These are phyloP conservation scores for Aspergillus pseudonomiae DNA, from an alignment of 2,329 filamentous ascomycete genomes.

Conservation along the genomic window DNA sequence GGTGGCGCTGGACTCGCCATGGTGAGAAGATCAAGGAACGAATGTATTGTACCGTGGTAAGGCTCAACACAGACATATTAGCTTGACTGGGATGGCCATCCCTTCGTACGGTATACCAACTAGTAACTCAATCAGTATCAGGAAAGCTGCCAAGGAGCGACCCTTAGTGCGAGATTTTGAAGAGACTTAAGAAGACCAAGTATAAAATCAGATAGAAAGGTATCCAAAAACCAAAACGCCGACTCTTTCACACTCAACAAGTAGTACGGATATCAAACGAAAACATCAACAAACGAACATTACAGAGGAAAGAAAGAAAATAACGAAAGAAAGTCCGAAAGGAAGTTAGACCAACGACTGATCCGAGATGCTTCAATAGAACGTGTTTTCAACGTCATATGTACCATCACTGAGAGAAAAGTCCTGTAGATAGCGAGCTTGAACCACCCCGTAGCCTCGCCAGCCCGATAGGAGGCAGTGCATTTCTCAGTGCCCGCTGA, in stretches of 20 bases:
- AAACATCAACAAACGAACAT: not conserved
- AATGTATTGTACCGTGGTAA: not conserved
- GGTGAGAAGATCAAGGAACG: not conserved
- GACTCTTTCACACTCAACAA: constrained; percentile 2
- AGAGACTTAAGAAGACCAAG: not conserved
- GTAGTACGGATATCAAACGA: constrained; percentile 13
- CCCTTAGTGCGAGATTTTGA: not conserved
- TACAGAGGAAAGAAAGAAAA: not conserved
- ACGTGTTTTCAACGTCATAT: not conserved
- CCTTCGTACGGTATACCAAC: not conserved
- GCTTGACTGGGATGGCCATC: not conserved
- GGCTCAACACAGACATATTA: not conserved
- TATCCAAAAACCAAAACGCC: constrained; percentile 5
- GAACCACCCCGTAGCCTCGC: not conserved
- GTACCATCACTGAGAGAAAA: not conserved
- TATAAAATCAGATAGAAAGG: constrained; percentile 2
- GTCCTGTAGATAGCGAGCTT: not conserved
- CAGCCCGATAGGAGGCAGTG: not conserved
- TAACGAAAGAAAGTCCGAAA: not conserved
- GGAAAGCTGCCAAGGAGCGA: not conserved
- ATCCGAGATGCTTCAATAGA: not conserved
- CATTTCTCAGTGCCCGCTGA: constrained; percentile 13
- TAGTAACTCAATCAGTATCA: not conserved
- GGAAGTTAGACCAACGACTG: not conserved
- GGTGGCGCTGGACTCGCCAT: not conserved